phyloP scores from a whole-genome alignment of 805 yeast species.

The Ogataea polymorpha region DNA sequence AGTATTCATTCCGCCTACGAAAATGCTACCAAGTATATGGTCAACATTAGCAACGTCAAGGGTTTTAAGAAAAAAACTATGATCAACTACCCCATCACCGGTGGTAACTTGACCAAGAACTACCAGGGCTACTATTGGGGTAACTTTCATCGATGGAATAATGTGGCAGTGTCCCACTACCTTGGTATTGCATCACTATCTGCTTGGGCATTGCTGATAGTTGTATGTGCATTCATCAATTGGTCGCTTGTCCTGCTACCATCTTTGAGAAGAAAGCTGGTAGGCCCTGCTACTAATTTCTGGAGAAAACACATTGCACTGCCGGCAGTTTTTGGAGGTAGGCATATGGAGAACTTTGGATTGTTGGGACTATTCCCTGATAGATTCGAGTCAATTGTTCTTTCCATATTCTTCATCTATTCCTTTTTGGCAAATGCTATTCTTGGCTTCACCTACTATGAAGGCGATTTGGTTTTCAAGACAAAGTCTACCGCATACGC shows the following conservation, averaged over 20 bases:
- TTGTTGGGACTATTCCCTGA: constrained; percentile 44
- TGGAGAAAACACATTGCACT: constrained; percentile 27
- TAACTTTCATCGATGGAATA: constrained; percentile 31
- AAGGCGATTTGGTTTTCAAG: constrained; percentile 23
- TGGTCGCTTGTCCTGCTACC: constrained; percentile 43
- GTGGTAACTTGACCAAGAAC: constrained; percentile 18
- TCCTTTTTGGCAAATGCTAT: constrained; percentile 18
- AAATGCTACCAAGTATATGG: constrained; percentile 41
- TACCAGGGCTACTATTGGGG: constrained; percentile 28
- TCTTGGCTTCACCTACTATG: constrained; percentile 22
- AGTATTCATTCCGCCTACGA: constrained; percentile 35
- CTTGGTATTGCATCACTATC: constrained; percentile 46
- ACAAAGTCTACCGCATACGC: constrained; percentile 22
- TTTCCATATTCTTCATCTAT: constrained; percentile 37
- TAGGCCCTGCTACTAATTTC: constrained; percentile 27
- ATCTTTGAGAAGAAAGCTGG: constrained; percentile 27
- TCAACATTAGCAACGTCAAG: constrained; percentile 28
- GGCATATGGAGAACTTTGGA: constrained; percentile 22
- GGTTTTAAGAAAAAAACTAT: constrained; percentile 33
- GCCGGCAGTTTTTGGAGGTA: constrained; percentile 23
- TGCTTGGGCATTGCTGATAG: constrained; percentile 46
- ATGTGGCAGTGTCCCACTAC: constrained; percentile 40
- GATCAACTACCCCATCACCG: constrained; percentile 37
- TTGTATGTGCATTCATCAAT: constrained; percentile 40
- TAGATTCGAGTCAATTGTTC: constrained; percentile 46